Evolutionary conservation across 2,329 filamentous ascomycete species (phyloP).

Genomic region (Fusarium sp.): DNA sequence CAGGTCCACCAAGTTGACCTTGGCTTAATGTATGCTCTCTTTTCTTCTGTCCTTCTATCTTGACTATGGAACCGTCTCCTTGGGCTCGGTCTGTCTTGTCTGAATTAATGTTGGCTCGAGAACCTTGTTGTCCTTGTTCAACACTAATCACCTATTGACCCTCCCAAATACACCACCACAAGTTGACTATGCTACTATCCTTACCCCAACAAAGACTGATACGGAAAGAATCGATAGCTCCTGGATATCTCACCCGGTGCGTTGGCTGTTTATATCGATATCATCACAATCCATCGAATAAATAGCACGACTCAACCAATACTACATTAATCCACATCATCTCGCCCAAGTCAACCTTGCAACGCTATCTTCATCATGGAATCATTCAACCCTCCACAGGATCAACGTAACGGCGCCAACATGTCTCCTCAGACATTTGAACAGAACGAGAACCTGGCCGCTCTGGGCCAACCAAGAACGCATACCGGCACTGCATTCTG

Average conservation of each 20-base stretch:
- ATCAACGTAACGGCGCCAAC: slow-evolving; percentile 2
- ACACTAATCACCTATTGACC: not conserved
- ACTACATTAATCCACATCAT: not conserved
- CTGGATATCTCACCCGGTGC: not conserved
- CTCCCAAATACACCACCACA: not conserved
- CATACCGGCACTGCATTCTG: slow-evolving; percentile 20
- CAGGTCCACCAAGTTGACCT: slow-evolving; percentile 7
- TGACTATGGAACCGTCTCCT: not conserved
- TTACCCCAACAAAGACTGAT: slow-evolving; percentile 12
- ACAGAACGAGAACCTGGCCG: slow-evolving; percentile 19
- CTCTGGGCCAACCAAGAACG: slow-evolving; percentile 15
- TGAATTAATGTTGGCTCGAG: not conserved
- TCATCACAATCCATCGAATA: not conserved
- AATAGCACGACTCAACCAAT: slow-evolving; percentile 12
- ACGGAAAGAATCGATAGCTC: not conserved
- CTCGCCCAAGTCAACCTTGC: not conserved
- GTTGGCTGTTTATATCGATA: not conserved
- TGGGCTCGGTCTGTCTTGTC: not conserved
- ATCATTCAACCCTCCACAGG: slow-evolving; percentile 20
- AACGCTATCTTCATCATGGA: slow-evolving; percentile 16
- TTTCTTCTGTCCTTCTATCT: slow-evolving; percentile 1
- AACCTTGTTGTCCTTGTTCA: slow-evolving; percentile 6
- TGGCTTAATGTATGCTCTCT: slow-evolving; percentile 26
- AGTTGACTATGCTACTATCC: not conserved
- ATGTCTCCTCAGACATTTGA: slow-evolving; percentile 18